phyloP scores from a whole-genome alignment of 2,329 filamentous ascomycete species.

The Periconia macrospinosa region DNA sequence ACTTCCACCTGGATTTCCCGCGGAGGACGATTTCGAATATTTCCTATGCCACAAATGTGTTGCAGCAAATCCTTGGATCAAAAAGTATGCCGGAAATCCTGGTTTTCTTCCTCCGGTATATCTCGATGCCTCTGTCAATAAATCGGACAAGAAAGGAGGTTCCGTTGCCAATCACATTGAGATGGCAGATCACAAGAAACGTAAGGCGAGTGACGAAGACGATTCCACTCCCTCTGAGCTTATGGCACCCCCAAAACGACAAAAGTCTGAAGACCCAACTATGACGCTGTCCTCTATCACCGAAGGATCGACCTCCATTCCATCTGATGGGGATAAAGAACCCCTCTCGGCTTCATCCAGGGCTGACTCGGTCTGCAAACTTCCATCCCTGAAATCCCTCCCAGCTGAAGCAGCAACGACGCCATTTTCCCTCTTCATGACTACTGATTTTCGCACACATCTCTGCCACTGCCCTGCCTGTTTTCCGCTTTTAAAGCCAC shows the following conservation, averaged over 20 bases:
- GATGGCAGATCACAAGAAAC: slow-evolving; percentile 41
- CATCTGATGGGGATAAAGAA: slow-evolving; percentile 30
- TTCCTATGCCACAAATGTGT: slow-evolving; percentile 96
- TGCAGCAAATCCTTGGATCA: slow-evolving; percentile 87
- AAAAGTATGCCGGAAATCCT: slow-evolving; percentile 75
- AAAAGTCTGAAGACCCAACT: slow-evolving; percentile 38
- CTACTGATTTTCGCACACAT: slow-evolving; percentile 74
- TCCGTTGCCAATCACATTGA: slow-evolving; percentile 12
- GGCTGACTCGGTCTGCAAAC: slow-evolving; percentile 58
- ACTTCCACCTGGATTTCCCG: slow-evolving; percentile 81
- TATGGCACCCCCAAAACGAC: slow-evolving; percentile 32
- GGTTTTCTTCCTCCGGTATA: slow-evolving; percentile 80
- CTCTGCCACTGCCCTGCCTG: slow-evolving; percentile 84
- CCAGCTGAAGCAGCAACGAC: slow-evolving; percentile 56
- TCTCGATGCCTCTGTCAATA: slow-evolving; percentile 34
- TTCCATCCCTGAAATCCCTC: slow-evolving; percentile 58
- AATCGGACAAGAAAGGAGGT: slow-evolving; percentile 3
- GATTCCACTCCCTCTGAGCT: slow-evolving; percentile 11
- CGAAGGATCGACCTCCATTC: slow-evolving; percentile 24
- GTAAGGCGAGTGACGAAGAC: slow-evolving; percentile 49
- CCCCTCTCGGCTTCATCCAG: slow-evolving; percentile 5
- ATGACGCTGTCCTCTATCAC: slow-evolving; percentile 38
- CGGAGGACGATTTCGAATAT: slow-evolving; percentile 84
- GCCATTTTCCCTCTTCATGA: slow-evolving; percentile 80
- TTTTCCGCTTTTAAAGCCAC: slow-evolving; percentile 69